Base-by-base conservation (phyloP, 768 basidiomycete genomes). In the Sarcodon aspratus region DNA sequence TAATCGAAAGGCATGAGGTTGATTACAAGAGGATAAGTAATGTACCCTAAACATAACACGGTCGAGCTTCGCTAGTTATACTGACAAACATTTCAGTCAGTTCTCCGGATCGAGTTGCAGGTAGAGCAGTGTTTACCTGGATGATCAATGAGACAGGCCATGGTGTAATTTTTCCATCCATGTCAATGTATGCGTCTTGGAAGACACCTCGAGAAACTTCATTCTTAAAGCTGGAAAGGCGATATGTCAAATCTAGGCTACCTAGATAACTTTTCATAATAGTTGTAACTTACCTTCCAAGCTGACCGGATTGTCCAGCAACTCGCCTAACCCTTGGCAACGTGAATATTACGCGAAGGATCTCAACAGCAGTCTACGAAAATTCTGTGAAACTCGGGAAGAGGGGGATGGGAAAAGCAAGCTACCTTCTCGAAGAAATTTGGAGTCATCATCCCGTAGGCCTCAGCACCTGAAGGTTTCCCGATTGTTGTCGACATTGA, bases 131-230 rank as follows among this genome's bases (percentile, higher is more conserved):
- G 47, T 37, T 15, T 27, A 56, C 55, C 52, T 56, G 48, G 1
- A 56, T 27, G 12, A 53, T 18, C 40, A 56, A 15, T 21, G 53
- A 49, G 8, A 48, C 7, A 3, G 55, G 55, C 53, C 53, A 56
- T 21, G 55, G 55, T 13, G 53, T 49, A 6, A 52, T 33, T n/a
- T 35, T 27, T 15, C 52, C 55, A 12, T 45, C 9, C 21, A 36
- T 8, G 43, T 54, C 48, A 12, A 50, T 35, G 37, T 54, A 56
- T 18, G 46, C 27, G 13, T 17, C 12, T n/a, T 15, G 21, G 36
- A 15, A 8, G n/a, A 17, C 13, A 46, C 34, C 48, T 17, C 34
- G 12, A 12, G 27, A 21, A 10, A 44, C 44, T n/a, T 46, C 27
- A 9, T 33, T 18, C 40, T 21, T 51, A 15, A 40, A 33, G 13